Base-by-base conservation (phyloP, 78 protist genomes). In the Monosiga brevicollis region DNA sequence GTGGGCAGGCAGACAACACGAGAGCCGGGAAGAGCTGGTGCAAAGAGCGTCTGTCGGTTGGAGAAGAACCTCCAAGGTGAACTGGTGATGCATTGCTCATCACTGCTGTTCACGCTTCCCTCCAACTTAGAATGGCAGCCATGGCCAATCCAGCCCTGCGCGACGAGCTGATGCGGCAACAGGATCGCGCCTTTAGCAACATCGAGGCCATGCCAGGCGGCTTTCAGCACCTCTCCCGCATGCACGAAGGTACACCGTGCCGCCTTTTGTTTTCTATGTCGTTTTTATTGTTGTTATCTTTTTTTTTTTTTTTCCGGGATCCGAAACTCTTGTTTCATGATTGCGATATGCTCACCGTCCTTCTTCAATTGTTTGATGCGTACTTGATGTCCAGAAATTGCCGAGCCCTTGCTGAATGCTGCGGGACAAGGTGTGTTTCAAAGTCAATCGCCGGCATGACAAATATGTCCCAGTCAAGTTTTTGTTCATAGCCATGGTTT, bases 191-290 rank as follows among this genome's bases (percentile, higher is more conserved):
- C 24, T 90, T 95, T 92, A 73, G 88, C 74, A 91, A 95, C 81
- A 82, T 95, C 32, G 95, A 93, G 81, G 81, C 81, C 40, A 90
- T 83, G 35, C 97, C 97, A 11, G 95, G 86, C 35, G 97, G 97
- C 38, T 92, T 91, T 76, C 83, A 93, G 81, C 74, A 83, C 15
- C 73, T 95, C 0, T 74, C 96, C 36, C 84, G 91, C 26, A 90
- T 95, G 73, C 54, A 62, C 76, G 78, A 37, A 73, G 38, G 75
- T 32, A 73, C 39, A 39, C 39, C 34, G 26, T 78, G 20, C 23
- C 76, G 15, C 6, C 11, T 71, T 32, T 41, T 39, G 15, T 42
- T 32, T 42, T 42, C 24, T 3, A 41, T 24, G 40, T 77, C 25
- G 2, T 74, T 40, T 22, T 83, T 29, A 36, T 32, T 11, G 22